Percentiles rank a stretch among this genome's conserved stretches.
Evolutionary conservation across 768 basidiomycete species (phyloP).

Genomic region (Agaricus bisporus): DNA sequence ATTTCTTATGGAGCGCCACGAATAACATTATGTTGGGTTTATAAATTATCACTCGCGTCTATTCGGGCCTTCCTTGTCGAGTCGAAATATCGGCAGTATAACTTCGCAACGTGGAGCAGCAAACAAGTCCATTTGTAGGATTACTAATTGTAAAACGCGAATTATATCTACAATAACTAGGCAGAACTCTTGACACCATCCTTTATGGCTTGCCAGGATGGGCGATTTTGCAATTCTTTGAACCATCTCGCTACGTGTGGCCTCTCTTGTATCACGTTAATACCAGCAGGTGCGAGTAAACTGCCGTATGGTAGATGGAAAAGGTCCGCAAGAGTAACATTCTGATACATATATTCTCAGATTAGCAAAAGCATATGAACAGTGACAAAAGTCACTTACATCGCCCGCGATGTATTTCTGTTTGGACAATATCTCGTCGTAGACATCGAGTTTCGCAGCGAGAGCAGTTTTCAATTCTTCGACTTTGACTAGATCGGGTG

Average conservation of each 20-base stretch:
- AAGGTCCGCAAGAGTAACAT: slow-evolving; percentile 39
- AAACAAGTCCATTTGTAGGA: too few species aligned
- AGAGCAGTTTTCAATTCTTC: slow-evolving; percentile 25
- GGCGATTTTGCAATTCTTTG: slow-evolving; percentile 30
- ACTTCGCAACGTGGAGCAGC: too few species aligned
- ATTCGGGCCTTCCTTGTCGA: too few species aligned
- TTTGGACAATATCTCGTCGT: slow-evolving; percentile 48
- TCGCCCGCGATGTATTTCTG: slow-evolving; percentile 52
- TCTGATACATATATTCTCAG: slow-evolving; percentile 18
- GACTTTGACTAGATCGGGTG: slow-evolving; percentile 20
- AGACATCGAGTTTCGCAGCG: slow-evolving; percentile 38
- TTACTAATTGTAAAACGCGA: background rate
- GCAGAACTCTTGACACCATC: slow-evolving; percentile 21
- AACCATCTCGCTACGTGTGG: slow-evolving; percentile 40
- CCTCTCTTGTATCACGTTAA: slow-evolving; percentile 25
- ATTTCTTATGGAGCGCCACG: slow-evolving; percentile 31
- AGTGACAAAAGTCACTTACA: slow-evolving; percentile 23
- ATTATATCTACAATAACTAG: slow-evolving; percentile 21
- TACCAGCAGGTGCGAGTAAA: slow-evolving; percentile 21
- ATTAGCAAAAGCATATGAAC: background rate
- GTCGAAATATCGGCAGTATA: too few species aligned
- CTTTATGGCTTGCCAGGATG: slow-evolving; percentile 45
- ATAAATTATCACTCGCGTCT: slow-evolving; percentile 43
- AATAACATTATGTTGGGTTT: slow-evolving; percentile 78
- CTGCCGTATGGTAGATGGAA: slow-evolving; percentile 39